These are phyloP conservation scores for Acacia crassicarpa DNA, from an alignment of 306 rosid species.

Conservation along the genomic window DNA sequence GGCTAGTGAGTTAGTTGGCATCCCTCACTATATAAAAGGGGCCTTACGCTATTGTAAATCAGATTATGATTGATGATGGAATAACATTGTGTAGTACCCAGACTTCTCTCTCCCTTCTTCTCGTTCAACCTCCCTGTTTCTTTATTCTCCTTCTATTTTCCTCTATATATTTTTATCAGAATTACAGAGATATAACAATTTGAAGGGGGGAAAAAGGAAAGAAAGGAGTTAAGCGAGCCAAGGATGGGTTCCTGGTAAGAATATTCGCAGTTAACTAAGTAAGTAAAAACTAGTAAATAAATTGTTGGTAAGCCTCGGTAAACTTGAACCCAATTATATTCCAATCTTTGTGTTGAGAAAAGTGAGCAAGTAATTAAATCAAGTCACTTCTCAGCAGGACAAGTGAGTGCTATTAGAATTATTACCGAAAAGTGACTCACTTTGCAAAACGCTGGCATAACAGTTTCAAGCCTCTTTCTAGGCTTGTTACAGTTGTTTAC, in stretches of 20 bases:
- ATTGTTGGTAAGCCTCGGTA: constrained; percentile 5
- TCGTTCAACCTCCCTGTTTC: too few relatives aligned
- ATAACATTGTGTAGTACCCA: too few relatives aligned
- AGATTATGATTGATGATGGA: too few relatives aligned
- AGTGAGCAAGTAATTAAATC: not conserved
- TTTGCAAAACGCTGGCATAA: not conserved
- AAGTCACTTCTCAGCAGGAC: not conserved
- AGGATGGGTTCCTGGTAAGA: not conserved
- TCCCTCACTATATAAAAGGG: too few relatives aligned
- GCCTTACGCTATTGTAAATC: too few relatives aligned
- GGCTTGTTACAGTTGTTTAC: not conserved
- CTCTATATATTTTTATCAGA: too few relatives aligned
- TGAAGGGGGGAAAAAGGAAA: too few relatives aligned
- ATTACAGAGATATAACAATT: too few relatives aligned
- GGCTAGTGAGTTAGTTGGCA: too few relatives aligned
- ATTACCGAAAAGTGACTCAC: not conserved
- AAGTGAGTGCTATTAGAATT: not conserved
- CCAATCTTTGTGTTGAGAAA: not conserved
- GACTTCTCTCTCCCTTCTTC: too few relatives aligned
- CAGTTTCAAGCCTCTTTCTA: not conserved
- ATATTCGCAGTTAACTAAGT: not conserved
- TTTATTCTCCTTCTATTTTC: too few relatives aligned
- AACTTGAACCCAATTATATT: constrained; percentile 1
- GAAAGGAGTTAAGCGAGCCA: not conserved
- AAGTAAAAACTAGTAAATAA: not conserved